Percentiles rank a stretch among this genome's conserved stretches.
These are phyloP conservation scores for Chrysanthemum makinoi DNA, from an alignment of 129 eudicot genomes.

Conservation along the genomic window DNA sequence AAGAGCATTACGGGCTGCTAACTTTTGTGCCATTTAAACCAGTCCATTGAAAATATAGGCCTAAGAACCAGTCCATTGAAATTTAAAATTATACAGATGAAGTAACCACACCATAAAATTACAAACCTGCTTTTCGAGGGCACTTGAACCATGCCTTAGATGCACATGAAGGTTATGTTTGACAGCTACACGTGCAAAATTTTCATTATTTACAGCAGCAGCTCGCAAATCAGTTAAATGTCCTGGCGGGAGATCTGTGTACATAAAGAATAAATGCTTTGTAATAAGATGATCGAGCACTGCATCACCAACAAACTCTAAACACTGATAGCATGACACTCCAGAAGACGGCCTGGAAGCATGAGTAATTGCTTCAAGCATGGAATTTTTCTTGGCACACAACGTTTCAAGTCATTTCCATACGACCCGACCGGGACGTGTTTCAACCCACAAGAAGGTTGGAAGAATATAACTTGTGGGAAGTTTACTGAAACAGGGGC, in stretches of 20 bases:
- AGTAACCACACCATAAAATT: not conserved
- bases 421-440: too few species aligned
- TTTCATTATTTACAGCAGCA: slow-evolving; percentile 95
- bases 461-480: not conserved
- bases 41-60: slow-evolving; percentile 51
- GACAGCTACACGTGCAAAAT: slow-evolving; percentile 95
- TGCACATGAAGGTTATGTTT: slow-evolving; percentile 88
- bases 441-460: not conserved
- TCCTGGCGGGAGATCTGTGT: slow-evolving; percentile 95
- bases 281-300: slow-evolving; percentile 97
- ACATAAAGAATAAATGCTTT: slow-evolving; percentile 80
- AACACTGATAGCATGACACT: slow-evolving; percentile 90
- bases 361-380: slow-evolving; percentile 98
- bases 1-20: slow-evolving; percentile 95
- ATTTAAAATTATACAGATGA: not conserved
- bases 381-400: too few species aligned
- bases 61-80: not conserved
- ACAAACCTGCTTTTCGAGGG: slow-evolving; percentile 85
- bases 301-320: slow-evolving; percentile 99
- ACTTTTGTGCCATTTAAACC: slow-evolving; percentile 96
- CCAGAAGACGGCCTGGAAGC: slow-evolving; percentile 99
- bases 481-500: not conserved
- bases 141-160: slow-evolving; percentile 94
- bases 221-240: slow-evolving; percentile 96
- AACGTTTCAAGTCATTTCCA: too few species aligned